Evolutionary conservation across 176 grass and related monocot genomes (phyloP).

Genomic region (Thalia dealbata): DNA sequence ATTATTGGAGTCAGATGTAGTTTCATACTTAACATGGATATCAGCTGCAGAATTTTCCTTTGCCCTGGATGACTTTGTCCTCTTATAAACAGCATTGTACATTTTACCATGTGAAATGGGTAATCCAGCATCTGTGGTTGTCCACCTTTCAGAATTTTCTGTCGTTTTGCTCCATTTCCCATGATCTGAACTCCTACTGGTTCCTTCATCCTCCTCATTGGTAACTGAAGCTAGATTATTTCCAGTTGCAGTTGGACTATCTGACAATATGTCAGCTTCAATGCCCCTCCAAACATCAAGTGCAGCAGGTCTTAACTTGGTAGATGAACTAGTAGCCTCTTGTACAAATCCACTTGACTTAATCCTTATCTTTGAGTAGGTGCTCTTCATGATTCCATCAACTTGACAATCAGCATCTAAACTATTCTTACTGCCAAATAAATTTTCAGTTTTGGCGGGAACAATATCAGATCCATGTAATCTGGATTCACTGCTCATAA

Average conservation of each 20-base stretch:
- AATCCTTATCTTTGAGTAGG: slow-evolving; percentile 44
- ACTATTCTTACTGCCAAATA: slow-evolving; percentile 18
- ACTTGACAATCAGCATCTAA: slow-evolving; percentile 18
- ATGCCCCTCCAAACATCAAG: slow-evolving; percentile 14
- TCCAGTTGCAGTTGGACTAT: slow-evolving; percentile 11
- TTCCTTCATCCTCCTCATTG: slow-evolving; percentile 34
- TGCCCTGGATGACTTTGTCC: slow-evolving; percentile 44
- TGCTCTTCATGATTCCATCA: slow-evolving; percentile 27
- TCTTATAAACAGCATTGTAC: slow-evolving; percentile 58
- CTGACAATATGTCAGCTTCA: slow-evolving; percentile 3
- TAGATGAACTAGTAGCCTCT: slow-evolving; percentile 23
- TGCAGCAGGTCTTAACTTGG: slow-evolving; percentile 30
- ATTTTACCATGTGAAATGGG: slow-evolving; percentile 35
- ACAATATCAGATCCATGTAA: not conserved
- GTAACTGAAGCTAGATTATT: slow-evolving; percentile 21
- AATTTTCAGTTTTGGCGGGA: not conserved
- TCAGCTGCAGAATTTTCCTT: slow-evolving; percentile 46
- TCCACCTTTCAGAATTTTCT: slow-evolving; percentile 25
- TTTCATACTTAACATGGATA: slow-evolving; percentile 46
- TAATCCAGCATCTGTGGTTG: slow-evolving; percentile 22
- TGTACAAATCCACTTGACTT: slow-evolving; percentile 49
- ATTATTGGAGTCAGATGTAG: slow-evolving; percentile 52
- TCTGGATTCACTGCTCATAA: not conserved
- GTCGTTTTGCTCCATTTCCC: slow-evolving; percentile 21
- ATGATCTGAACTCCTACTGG: slow-evolving; percentile 25